Conservation (phyloP, 192 early-diverging fungal species). For the Mortierella alpina region DNA sequence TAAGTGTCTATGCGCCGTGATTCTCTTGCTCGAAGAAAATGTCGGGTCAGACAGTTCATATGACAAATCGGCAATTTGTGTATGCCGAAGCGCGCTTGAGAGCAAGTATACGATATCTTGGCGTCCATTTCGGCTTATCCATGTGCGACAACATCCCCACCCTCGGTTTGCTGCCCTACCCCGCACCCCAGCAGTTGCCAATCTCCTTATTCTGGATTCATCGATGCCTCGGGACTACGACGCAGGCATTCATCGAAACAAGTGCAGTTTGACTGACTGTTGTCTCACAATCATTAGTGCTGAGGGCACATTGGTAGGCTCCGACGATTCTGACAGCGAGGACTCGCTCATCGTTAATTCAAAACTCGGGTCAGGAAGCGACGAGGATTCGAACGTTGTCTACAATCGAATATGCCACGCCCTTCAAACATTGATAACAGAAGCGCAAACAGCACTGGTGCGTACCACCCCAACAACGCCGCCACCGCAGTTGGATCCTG, state of each 20-base stretch:
- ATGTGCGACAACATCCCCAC: too few species aligned
- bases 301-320: slow-evolving; percentile 41
- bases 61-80: slow-evolving; percentile 11
- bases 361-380: slow-evolving; percentile 30
- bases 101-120: too few species aligned
- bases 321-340: slow-evolving; percentile 30
- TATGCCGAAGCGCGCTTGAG: background rate
- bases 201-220: too few species aligned
- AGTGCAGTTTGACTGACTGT: background rate
- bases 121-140: too few species aligned
- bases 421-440: slow-evolving; percentile 35
- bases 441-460: slow-evolving; percentile 31
- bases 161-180: too few species aligned
- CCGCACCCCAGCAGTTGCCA: too few species aligned
- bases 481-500: background rate
- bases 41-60: background rate
- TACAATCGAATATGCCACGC: slow-evolving; percentile 47
- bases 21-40: background rate
- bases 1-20: slow-evolving; percentile 20
- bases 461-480: slow-evolving; percentile 7
- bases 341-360: slow-evolving; percentile 29
- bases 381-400: slow-evolving; percentile 42
- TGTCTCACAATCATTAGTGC: slow-evolving; percentile 24
- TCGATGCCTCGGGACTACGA: too few species aligned
- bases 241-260: too few species aligned